These are phyloP conservation scores for maize (Zea mays) DNA, from an alignment of 176 grass and related monocot genomes.

Conservation along the genomic window DNA sequence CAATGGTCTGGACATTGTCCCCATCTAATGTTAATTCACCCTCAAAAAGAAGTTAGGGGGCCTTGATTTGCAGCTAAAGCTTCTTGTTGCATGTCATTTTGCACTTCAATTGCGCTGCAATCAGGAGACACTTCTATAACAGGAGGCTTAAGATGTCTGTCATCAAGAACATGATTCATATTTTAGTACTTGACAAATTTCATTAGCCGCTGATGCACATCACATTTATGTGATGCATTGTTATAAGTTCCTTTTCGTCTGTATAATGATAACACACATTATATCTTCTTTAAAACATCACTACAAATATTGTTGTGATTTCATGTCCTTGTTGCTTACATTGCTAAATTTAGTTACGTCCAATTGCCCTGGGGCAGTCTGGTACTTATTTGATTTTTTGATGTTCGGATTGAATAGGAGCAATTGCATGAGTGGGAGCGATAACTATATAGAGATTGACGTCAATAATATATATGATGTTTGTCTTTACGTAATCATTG, in stretches of 20 bases:
- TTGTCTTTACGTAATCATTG: no score
- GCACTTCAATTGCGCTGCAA: slow-evolving; percentile 29
- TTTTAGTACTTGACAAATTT: no score
- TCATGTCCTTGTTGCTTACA: not conserved
- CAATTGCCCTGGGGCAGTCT: not conserved
- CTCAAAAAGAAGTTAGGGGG: not conserved
- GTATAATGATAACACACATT: not conserved
- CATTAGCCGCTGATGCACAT: no score
- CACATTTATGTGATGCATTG: no score
- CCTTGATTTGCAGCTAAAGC: not conserved
- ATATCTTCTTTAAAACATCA: not conserved
- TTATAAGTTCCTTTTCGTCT: not conserved
- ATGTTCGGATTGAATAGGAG: no score
- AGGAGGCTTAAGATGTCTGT: not conserved
- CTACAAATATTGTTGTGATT: not conserved
- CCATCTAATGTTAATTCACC: not conserved
- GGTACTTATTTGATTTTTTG: slow-evolving; percentile 15
- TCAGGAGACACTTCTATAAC: slow-evolving; percentile 21
- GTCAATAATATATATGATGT: no score
- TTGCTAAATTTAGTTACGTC: not conserved
- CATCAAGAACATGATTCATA: not conserved
- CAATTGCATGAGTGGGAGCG: slow-evolving; percentile 85
- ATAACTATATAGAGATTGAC: no score
- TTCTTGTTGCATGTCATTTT: slow-evolving; percentile 21
- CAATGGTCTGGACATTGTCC: not conserved